Evolutionary conservation across 768 basidiomycete genomes (phyloP), one percentile per base, ranked within the genome.

Genomic region (Trametes sanguinea): DNA sequence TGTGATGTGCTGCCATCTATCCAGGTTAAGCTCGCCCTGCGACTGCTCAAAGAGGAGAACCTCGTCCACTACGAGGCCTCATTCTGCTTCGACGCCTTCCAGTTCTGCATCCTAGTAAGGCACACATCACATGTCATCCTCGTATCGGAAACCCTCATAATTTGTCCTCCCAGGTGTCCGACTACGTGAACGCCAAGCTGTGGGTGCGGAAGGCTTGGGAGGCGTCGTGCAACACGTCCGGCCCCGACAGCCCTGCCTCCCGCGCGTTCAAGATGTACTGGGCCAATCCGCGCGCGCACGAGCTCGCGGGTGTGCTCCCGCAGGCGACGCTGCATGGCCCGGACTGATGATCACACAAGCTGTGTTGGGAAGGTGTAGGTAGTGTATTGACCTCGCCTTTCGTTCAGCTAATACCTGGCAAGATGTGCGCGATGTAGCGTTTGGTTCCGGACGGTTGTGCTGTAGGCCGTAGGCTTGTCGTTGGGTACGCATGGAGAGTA

Each of bases 261-360:
- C 69, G 71, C 43, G 70, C 64, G 63, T 69, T 72, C 67, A 72
- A 72, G 68, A 66, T 70, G 67, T 69, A 70, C 48, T 72, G 69
- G 69, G 69, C 69, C 27, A 72, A 72, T 51, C 71, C 71, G 5
- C 62, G 71, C 13, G 63, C 69, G 2, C 71, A 72, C 51, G 64
- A 65, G 27, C 57, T 69, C 17, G 65, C 68, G 16, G 69, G 67
- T 4, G n/a, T 48, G 27, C 56, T 70, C n/a, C 69, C 68, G 0
- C 60, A 56, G 9, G 61, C 61, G 61, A 69, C 66, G 14, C 62
- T 72, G 32, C 67, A 65, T 29, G 68, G 68, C 0, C 71, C 71
- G 4, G 71, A 68, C 46, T 62, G 56, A 46, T 16, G 9, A 5
- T 43, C 7, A 5, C 9, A 43, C 11, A 11, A 37, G 35, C 35